Conservation (phyloP, 2,329 filamentous ascomycete genomes). For the Colletotrichum gloeosporioides region DNA sequence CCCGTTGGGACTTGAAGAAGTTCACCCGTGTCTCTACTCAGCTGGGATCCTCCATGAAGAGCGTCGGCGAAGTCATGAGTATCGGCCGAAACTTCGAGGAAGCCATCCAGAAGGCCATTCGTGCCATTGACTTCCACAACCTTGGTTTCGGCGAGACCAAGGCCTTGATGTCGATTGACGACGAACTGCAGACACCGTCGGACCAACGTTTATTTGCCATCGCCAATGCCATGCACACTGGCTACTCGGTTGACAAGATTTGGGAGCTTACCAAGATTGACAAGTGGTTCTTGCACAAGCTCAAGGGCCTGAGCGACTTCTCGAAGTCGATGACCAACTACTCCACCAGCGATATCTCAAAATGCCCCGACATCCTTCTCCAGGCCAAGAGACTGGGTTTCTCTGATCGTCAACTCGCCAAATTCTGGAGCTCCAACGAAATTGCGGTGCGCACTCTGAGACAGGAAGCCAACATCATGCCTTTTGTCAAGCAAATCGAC, state of each 20-base stretch:
- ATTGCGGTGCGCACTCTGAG: constrained; percentile 84
- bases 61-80: constrained; percentile 98
- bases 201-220: constrained; percentile 98
- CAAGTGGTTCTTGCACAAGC: constrained; percentile 94
- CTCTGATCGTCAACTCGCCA: constrained; percentile 90
- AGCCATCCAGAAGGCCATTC: constrained; percentile 97
- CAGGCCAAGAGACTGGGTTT: constrained; percentile 94
- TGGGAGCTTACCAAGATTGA: constrained; percentile 99
- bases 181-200: constrained; percentile 94
- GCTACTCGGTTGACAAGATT: constrained; percentile 95
- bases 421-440: constrained; percentile 95
- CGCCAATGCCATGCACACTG: constrained; percentile 94
- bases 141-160: constrained; percentile 92
- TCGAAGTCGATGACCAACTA: constrained; percentile 77
- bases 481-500: constrained; percentile 97
- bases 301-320: constrained; percentile 91
- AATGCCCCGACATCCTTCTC: constrained; percentile 70
- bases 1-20: constrained; percentile 98
- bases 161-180: constrained; percentile 93
- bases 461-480: constrained; percentile 84
- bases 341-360: constrained; percentile 67
- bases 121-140: constrained; percentile 93
- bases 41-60: constrained; percentile 99
- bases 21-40: constrained; percentile 96
- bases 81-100: constrained; percentile 97